These are phyloP conservation scores for Mikania micrantha DNA, from an alignment of 129 eudicot genomes.

Conservation along the genomic window DNA sequence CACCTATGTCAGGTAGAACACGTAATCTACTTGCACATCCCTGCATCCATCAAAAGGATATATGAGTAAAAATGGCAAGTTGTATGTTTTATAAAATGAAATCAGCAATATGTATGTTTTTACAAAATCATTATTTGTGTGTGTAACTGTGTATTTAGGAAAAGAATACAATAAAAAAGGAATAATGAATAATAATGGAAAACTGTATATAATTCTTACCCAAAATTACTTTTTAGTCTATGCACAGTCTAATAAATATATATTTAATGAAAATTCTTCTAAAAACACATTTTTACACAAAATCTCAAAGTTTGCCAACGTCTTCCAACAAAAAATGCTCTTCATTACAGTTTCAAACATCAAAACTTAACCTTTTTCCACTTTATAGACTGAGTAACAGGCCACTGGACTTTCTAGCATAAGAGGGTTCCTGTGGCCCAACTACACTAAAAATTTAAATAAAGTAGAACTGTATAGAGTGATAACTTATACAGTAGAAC, in stretches of 20 bases:
- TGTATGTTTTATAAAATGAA: too few relatives aligned
- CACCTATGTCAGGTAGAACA: constrained; percentile 46
- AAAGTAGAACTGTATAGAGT: background rate
- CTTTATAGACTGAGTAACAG: background rate
- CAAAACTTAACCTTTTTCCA: background rate
- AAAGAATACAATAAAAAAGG: background rate
- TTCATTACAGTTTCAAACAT: background rate
- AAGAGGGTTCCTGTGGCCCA: background rate
- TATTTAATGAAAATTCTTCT: background rate
- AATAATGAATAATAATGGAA: background rate
- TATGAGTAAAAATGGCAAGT: constrained; percentile 4
- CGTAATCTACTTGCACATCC: constrained; percentile 30
- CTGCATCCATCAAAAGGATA: constrained; percentile 32
- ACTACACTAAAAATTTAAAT: background rate
- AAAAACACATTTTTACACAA: background rate
- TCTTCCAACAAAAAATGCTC: background rate
- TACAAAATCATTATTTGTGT: background rate
- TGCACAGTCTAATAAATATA: background rate
- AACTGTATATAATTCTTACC: background rate
- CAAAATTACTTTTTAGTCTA: background rate
- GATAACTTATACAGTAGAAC: too few relatives aligned
- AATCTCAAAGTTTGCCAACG: background rate
- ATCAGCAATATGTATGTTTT: background rate
- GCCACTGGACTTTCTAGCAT: background rate
- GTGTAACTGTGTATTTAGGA: background rate